Evolutionary conservation across 495 filamentous ascomycete species (phyloP), one percentile per base, ranked within the genome.

Genomic region (Delitschia confertaspora): DNA sequence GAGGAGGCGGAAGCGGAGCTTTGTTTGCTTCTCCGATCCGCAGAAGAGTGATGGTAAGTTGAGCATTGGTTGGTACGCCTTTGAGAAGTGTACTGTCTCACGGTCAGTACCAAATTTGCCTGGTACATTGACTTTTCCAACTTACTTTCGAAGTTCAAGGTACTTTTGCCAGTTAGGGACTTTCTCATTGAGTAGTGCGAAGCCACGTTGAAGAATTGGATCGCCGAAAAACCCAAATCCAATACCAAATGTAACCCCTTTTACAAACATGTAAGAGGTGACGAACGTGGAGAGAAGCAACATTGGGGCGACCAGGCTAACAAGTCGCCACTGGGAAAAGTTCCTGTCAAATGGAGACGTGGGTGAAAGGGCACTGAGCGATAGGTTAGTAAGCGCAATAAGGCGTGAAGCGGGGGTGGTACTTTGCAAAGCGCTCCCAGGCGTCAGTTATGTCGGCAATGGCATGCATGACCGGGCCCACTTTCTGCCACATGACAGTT

Each of bases 31-130:
- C 87, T 38, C 86, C 85, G 40, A 88, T 78, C 26, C 88, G 82
- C 19, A 95, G 80, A 9, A 93, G 72, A 3, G 87, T 93, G 33
- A 94, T 61, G 0, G 86, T 83, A 10, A 94, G 69, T 51, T 93
- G 87, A 13, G 85, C 85, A 56, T 93, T 91, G 3, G 87, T 93
- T 0, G 87, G 87, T 26, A 88, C 76, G n/a, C 82, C 84, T 55
- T 82, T 80, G 38, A 94, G 76, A 2, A 93, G 51, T 3, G 80
- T 83, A 55, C 80, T 86, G 36, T 16, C 45, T 58, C 26, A 49
- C 42, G 11, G 45, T 49, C 20, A 45, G 6, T 2, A 18, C 21
- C 22, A 22, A 17, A 18, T 25, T n/a, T 19, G 24, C 11, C 16
- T n/a, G 53, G 19, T 26, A 33, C 8, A 1, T 4, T 13, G 16